Percentiles rank a stretch among this genome's conserved stretches.
phyloP scores from a whole-genome alignment of 768 basidiomycete species.

The Leccinum disarticulatum region DNA sequence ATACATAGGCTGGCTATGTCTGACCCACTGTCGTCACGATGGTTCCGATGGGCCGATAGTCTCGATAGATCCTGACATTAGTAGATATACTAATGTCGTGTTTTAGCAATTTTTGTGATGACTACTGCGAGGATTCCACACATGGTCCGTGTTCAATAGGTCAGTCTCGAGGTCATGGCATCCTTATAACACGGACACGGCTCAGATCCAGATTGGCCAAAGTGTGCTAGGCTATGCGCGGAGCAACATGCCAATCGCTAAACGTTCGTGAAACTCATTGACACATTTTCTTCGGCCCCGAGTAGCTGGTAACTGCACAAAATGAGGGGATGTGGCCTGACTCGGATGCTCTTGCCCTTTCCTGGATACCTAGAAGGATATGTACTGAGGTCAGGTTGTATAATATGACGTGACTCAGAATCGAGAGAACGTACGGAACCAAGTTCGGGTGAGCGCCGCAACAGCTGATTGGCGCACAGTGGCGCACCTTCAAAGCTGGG shows the following conservation, averaged over 20 bases:
- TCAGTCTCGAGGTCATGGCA: background rate
- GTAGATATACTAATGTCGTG: no score
- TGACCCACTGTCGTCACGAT: no score
- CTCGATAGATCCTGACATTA: no score
- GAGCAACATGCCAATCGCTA: background rate
- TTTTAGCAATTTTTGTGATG: no score
- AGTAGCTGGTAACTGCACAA: background rate
- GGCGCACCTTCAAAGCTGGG: background rate
- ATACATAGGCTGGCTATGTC: no score
- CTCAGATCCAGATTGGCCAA: background rate
- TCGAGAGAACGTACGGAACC: no score
- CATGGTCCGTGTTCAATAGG: constrained; percentile 45
- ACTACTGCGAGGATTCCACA: constrained; percentile 90
- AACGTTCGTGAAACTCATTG: background rate
- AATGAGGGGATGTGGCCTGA: no score
- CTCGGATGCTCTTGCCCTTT: background rate
- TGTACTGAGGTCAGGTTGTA: background rate
- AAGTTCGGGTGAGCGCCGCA: background rate
- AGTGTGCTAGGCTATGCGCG: background rate
- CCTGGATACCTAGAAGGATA: background rate
- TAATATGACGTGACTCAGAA: no score
- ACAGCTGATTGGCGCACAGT: background rate
- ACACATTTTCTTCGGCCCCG: background rate
- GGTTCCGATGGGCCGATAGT: no score
- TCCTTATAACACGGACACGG: background rate